Evolutionary conservation across 495 filamentous ascomycete genomes (phyloP).

Genomic region (Neurospora terricola): DNA sequence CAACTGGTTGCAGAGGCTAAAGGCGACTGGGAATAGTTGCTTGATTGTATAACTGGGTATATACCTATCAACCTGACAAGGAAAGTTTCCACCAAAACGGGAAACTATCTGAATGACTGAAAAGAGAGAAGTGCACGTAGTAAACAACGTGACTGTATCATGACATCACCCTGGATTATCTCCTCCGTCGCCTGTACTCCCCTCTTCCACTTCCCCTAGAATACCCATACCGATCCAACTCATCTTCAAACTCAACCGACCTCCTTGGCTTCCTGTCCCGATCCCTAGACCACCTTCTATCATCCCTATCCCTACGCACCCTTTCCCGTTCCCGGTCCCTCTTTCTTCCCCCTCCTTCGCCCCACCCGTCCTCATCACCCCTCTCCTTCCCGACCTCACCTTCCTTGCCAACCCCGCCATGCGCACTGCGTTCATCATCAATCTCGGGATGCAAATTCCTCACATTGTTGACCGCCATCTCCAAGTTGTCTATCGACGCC

Average conservation of each 20-base stretch:
- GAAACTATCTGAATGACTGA: not conserved
- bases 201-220: not conserved
- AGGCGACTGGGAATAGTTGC: constrained; percentile 24
- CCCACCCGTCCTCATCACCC: not conserved
- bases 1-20: constrained; percentile 30
- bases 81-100: not conserved
- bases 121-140: not conserved
- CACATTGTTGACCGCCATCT: constrained; percentile 18
- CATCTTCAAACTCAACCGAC: not conserved
- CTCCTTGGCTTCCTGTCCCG: not conserved
- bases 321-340: not conserved
- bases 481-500: constrained; percentile 7
- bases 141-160: not conserved
- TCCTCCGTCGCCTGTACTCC: not conserved
- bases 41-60: constrained; percentile 26
- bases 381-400: not conserved
- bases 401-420: not conserved
- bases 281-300: not conserved
- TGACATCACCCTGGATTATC: not conserved
- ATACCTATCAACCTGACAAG: not conserved
- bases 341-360: not conserved
- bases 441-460: constrained; percentile 17
- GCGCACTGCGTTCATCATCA: not conserved
- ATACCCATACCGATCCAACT: not conserved
- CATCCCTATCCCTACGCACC: not conserved